Base-by-base conservation (phyloP, 306 rosid species). In the Rosa chinensis region DNA sequence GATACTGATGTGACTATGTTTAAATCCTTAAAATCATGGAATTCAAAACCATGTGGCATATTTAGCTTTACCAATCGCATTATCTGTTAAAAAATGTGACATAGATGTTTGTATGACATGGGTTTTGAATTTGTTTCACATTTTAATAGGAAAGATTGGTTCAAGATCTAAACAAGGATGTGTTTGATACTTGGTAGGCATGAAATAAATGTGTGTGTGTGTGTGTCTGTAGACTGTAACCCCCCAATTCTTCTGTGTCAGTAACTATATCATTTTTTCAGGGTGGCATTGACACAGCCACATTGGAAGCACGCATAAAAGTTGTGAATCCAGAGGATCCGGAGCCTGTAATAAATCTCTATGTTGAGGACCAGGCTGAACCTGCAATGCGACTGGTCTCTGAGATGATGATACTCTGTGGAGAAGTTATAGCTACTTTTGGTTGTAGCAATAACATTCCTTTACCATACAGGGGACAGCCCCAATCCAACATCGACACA, bases 351-450 rank as follows among this genome's bases (percentile, higher is more conserved):
- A 85, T 96, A 53, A 96, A 88, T 78, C 86, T 96, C 79, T 93
- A 93, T 56, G 98, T 96, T 64, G 99, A 96, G 87, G 93, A 90
- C 85, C 99, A 96, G 81, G 96, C 94, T 40, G 96, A 93, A 77
- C 96, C 96, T 77, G 97, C 98, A 58, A 93, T 96, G 99, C 89
- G 92, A 84, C 87, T 96, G 81, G 99, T 96, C 84, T 82, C 92
- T 74, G 99, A 96, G 85, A 96, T 96, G 97, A 93, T 96, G 99
- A 76, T 93, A 78, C 97, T 96, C 56, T 96, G 98, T 76, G 97
- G 99, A 21, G 99, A 96, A 87, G 99, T 89, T 80, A 59, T 93
- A n/a, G 98, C 98, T 49, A 88, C 85, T 23, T 91, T 82, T 78
- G 98, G 98, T 79, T 96, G 90, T 74, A 81, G 8, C 72, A 87